Evolutionary conservation across 495 filamentous ascomycete species (phyloP).

Genomic region (Daldinia vernicosa): DNA sequence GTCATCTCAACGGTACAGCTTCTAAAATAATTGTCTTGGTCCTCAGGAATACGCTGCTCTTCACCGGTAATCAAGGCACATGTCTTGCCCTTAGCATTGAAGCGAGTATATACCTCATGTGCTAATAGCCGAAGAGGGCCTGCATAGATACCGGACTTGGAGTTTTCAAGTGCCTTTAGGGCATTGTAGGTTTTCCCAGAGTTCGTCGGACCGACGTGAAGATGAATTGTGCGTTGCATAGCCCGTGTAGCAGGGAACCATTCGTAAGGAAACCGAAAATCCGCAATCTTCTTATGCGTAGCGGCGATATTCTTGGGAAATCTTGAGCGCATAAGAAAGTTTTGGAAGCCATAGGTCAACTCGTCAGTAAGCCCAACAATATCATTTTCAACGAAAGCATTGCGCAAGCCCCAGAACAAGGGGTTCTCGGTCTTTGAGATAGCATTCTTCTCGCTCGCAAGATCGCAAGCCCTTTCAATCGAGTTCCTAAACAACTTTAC

Average conservation of each 20-base stretch:
- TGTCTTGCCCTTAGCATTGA: constrained; percentile 75
- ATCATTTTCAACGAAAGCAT: constrained; percentile 63
- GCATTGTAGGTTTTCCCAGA: constrained; percentile 98
- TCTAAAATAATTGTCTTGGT: constrained; percentile 61
- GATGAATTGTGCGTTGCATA: constrained; percentile 81
- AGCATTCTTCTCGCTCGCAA: constrained; percentile 45
- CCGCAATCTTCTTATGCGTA: constrained; percentile 72
- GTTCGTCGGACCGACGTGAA: constrained; percentile 98
- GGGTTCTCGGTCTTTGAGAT: constrained; percentile 54
- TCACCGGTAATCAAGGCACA: constrained; percentile 92
- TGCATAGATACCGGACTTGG: constrained; percentile 83
- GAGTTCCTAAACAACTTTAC: constrained; percentile 48
- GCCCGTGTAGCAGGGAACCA: constrained; percentile 87
- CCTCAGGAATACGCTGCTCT: constrained; percentile 70
- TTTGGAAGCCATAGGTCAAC: constrained; percentile 69
- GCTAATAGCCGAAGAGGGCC: constrained; percentile 91
- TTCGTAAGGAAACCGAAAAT: constrained; percentile 85
- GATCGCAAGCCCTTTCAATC: constrained; percentile 48
- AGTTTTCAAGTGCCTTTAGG: constrained; percentile 81
- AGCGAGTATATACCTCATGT: constrained; percentile 87
- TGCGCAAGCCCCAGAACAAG: constrained; percentile 63
- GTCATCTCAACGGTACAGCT: constrained; percentile 99
- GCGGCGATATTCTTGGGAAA: constrained; percentile 47
- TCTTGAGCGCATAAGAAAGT: constrained; percentile 52
- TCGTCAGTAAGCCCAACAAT: constrained; percentile 59